Evolutionary conservation across 345 rosid genomes (phyloP).

Genomic region (Excoecaria cochinchinensis): DNA sequence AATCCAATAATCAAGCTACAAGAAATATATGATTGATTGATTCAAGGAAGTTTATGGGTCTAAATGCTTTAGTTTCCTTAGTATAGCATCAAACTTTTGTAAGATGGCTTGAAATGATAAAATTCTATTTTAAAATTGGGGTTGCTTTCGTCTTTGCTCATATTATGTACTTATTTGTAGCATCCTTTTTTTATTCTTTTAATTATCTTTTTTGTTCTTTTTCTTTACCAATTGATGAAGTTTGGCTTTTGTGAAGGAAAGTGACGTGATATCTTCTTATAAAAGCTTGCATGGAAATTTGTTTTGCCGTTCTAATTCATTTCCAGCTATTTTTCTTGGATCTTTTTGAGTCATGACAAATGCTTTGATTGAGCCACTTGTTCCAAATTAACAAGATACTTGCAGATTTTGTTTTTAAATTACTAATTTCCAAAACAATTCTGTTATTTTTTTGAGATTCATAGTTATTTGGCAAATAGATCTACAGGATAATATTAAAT

Average conservation of each 20-base stretch:
- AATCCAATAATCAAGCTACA: slow-evolving; percentile 7
- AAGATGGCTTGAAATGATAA: neutral
- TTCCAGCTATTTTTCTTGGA: slow-evolving; percentile 11
- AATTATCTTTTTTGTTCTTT: neutral
- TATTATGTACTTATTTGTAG: neutral
- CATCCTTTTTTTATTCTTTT: no score
- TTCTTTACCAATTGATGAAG: neutral
- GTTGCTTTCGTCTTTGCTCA: neutral
- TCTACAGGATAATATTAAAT: no score
- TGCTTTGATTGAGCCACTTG: neutral
- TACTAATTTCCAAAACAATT: no score
- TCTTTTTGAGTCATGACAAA: neutral
- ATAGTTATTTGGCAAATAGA: no score
- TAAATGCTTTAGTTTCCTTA: neutral
- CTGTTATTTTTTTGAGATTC: no score
- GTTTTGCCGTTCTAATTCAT: neutral
- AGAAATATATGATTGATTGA: neutral
- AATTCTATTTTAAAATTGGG: neutral
- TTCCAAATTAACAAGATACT: neutral
- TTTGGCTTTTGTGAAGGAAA: neutral
- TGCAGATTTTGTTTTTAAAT: no score
- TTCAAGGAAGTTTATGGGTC: neutral
- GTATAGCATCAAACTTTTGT: neutral
- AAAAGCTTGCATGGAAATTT: neutral
- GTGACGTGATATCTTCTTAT: slow-evolving; percentile 7